phyloP scores from a whole-genome alignment of 345 rosid species.

The Anacardium occidentale region DNA sequence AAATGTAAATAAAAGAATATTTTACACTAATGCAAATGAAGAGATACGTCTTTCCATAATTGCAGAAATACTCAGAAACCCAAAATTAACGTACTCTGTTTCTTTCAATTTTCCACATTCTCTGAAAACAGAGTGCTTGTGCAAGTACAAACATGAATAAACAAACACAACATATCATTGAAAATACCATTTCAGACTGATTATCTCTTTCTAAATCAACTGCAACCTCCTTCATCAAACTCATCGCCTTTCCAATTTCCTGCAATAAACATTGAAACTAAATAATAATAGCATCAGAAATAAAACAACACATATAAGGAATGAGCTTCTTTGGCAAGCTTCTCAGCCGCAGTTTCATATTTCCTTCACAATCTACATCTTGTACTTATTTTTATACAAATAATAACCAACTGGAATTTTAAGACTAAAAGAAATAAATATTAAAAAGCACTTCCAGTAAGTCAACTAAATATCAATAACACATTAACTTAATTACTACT shows the following conservation, averaged over 20 bases:
- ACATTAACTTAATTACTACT: not conserved
- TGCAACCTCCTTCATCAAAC: conserved; percentile 63
- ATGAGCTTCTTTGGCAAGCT: not conserved
- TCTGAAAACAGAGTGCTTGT: not conserved
- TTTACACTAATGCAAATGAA: not conserved
- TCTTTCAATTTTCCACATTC: conserved; percentile 1
- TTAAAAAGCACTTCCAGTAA: not conserved
- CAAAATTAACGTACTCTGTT: not conserved
- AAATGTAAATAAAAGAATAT: not conserved
- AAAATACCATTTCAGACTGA: conserved; percentile 59
- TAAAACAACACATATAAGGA: not conserved
- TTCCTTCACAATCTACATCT: not conserved
- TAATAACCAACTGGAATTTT: not conserved
- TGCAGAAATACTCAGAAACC: not conserved
- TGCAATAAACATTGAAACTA: conserved; percentile 24
- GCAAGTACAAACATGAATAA: not conserved
- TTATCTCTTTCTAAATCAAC: conserved; percentile 73
- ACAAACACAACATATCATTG: not conserved
- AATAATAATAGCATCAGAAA: not conserved
- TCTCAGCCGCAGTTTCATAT: not conserved
- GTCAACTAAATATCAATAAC: not conserved
- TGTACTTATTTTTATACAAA: not conserved
- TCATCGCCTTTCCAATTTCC: conserved; percentile 72
- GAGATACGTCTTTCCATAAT: not conserved
- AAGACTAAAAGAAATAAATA: not conserved